phyloP scores from a whole-genome alignment of 2,329 filamentous ascomycete genomes.

The Cadophora gregata region DNA sequence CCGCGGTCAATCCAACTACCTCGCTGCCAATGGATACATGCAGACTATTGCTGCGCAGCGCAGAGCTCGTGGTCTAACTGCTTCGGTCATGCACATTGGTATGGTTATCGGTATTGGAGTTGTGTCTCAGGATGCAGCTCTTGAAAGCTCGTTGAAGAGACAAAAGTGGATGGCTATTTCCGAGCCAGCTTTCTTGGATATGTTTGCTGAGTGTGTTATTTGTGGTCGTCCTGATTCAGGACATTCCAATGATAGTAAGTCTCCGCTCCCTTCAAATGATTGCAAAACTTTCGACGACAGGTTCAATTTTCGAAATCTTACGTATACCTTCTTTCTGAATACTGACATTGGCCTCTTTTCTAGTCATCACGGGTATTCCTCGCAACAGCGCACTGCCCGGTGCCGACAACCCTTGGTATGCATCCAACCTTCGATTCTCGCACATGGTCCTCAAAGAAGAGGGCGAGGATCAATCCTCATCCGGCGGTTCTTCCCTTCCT shows the following conservation, averaged over 20 bases:
- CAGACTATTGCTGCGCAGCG: constrained; percentile 48
- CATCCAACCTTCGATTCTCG: constrained; percentile 26
- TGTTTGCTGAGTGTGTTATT: constrained; percentile 28
- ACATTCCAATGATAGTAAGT: constrained; percentile 22
- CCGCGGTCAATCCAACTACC: constrained; percentile 52
- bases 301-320: no score
- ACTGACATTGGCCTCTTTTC: neutral
- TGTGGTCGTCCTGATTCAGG: constrained; percentile 21
- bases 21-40: constrained; percentile 50
- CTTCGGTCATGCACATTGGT: constrained; percentile 58
- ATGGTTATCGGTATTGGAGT: constrained; percentile 52
- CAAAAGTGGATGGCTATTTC: constrained; percentile 29
- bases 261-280: neutral
- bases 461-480: constrained; percentile 20
- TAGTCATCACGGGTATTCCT: constrained; percentile 24
- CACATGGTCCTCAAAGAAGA: constrained; percentile 26
- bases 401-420: constrained; percentile 27
- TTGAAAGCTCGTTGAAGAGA: constrained; percentile 24
- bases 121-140: constrained; percentile 37
- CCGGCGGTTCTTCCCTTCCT: constrained; percentile 42
- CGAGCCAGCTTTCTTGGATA: constrained; percentile 26
- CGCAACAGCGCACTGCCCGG: constrained; percentile 23
- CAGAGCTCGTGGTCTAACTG: constrained; percentile 49
- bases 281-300: no score
- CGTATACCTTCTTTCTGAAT: neutral